Evolutionary conservation across 371 early-diverging fungal genomes (phyloP).

Genomic region (Umbelopsis sp.): DNA sequence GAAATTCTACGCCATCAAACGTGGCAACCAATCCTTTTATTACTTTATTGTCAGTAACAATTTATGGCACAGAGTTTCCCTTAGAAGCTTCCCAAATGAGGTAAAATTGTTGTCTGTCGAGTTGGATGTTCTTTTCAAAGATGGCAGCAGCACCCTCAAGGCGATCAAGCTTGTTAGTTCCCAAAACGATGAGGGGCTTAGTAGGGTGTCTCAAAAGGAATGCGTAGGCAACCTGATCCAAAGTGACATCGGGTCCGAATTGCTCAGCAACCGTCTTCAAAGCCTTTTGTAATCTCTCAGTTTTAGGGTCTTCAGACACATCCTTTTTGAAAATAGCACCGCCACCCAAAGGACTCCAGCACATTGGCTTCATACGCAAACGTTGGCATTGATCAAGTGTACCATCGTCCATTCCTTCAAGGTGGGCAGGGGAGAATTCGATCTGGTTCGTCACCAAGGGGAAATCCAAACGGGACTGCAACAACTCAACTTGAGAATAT

Average conservation of each 20-base stretch:
- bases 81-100: slow-evolving; percentile 22
- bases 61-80: slow-evolving; percentile 14
- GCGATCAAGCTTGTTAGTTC: slow-evolving; percentile 17
- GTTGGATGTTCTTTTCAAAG: slow-evolving; percentile 16
- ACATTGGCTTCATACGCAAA: slow-evolving; percentile 16
- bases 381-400: slow-evolving; percentile 17
- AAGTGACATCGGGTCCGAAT: slow-evolving; percentile 3
- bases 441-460: slow-evolving; percentile 33
- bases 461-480: slow-evolving; percentile 39
- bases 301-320: background rate
- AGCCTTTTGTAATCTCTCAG: slow-evolving; percentile 11
- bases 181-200: slow-evolving; percentile 20
- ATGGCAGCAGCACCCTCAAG: slow-evolving; percentile 5
- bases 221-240: slow-evolving; percentile 19
- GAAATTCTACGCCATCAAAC: background rate
- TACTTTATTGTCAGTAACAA: background rate
- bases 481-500: slow-evolving; percentile 31
- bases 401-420: slow-evolving; percentile 23
- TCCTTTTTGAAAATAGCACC: slow-evolving; percentile 12
- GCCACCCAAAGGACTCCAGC: slow-evolving; percentile 18
- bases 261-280: slow-evolving; percentile 10
- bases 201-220: slow-evolving; percentile 19
- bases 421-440: slow-evolving; percentile 26
- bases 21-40: background rate
- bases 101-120: slow-evolving; percentile 19